Evolutionary conservation across 2,329 filamentous ascomycete genomes (phyloP), one percentile per base, ranked within the genome.

Genomic region (Neofusicoccum cordaticola): DNA sequence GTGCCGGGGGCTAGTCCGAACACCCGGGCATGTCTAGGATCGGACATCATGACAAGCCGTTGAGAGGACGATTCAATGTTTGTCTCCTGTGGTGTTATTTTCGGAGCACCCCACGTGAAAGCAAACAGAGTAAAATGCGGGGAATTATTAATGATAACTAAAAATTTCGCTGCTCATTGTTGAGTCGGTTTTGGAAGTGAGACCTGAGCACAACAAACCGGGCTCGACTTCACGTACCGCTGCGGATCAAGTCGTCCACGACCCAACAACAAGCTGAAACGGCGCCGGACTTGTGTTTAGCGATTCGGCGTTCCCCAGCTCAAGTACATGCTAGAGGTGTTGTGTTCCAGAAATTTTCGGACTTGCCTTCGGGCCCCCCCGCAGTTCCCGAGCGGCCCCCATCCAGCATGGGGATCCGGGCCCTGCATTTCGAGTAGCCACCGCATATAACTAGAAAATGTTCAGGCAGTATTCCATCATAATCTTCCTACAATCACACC

Each of bases 321-420:
- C 7, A 45, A 4, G 31, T 13, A 22, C 27, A 44, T 12, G 34
- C 31, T 11, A 5, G 44, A 11, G n/a, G 31, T 44, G 39, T 41
- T 60, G 56, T 47, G 42, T 60, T 60, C 58, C 47, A 62, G 17
- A 19, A 34, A 35, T 35, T 51, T 11, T 62, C 58, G 45, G 58
- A 51, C 13, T 51, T 17, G 34, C 39, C 19, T 11, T 62, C 58
- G 62, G 62, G 39, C 52, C 45, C 44, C 62, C 62, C 62, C 62
- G 34, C 62, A 58, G 11, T 41, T 45, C 19, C 62, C 62, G 41
- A 34, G 58, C 62, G 62, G 52, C 57, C 44, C n/a, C 41, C 34
- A 42, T 53, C 8, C 45, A 44, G n/a, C 61, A 50, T 57, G 62
- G 62, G 62, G 62, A 64, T 58, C 62, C 62, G 62, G 48, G 34